Evolutionary conservation across 768 basidiomycete genomes (phyloP).

Genomic region (Daedalea quercina): DNA sequence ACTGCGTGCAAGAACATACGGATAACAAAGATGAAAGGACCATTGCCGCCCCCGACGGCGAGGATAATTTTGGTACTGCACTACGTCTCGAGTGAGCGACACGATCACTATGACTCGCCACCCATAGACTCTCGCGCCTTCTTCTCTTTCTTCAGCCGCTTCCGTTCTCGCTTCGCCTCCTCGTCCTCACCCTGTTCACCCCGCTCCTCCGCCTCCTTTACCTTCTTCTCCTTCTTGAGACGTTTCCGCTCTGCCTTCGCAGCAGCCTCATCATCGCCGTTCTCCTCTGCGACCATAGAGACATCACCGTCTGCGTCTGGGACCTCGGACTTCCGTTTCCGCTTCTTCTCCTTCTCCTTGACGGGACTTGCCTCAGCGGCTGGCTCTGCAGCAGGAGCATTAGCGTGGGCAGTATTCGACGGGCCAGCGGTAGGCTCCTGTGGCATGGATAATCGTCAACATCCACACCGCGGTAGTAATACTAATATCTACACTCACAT

Average conservation of each 20-base stretch:
- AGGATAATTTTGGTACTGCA: too few relatives aligned
- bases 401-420: conserved; percentile 16
- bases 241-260: conserved; percentile 28
- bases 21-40: too few relatives aligned
- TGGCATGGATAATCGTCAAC: not conserved
- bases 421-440: conserved; percentile 36
- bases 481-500: conserved; percentile 25
- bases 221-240: conserved; percentile 24
- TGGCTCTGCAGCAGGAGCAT: conserved; percentile 14
- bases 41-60: too few relatives aligned
- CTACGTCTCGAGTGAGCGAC: too few relatives aligned
- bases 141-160: conserved; percentile 27
- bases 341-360: conserved; percentile 68
- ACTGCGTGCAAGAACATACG: too few relatives aligned
- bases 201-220: conserved; percentile 37
- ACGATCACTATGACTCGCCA: conserved; percentile 21
- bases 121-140: conserved; percentile 34
- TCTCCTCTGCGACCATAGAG: conserved; percentile 36
- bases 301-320: conserved; percentile 37
- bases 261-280: conserved; percentile 42
- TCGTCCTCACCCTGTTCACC: conserved; percentile 44
- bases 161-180: conserved; percentile 29
- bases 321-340: conserved; percentile 71
- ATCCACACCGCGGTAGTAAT: conserved; percentile 6
- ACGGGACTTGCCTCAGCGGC: conserved; percentile 27